These are phyloP conservation scores for Ganoderma boninense DNA, from an alignment of 1,284 basidiomycete genomes.

Conservation along the genomic window DNA sequence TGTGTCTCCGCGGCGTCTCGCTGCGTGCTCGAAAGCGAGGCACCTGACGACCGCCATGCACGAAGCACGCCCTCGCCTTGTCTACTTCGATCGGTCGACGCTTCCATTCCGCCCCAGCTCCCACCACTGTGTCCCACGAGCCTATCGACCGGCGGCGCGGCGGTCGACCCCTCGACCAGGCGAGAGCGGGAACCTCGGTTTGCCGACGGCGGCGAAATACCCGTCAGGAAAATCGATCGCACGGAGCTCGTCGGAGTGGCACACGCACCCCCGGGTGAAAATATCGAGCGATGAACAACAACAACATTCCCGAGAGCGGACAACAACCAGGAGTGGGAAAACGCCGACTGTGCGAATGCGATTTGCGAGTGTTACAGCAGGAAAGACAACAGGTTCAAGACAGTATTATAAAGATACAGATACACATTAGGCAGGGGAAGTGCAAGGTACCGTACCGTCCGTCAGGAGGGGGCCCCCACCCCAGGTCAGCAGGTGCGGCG, in stretches of 20 bases:
- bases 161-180: not conserved
- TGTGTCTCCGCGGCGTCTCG: not conserved
- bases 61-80: conserved; percentile 2
- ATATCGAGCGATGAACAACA: not conserved
- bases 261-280: not conserved
- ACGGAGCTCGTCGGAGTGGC: not conserved
- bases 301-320: not conserved
- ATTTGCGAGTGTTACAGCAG: not conserved
- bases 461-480: not conserved
- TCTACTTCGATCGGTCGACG: not conserved
- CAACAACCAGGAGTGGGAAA: not conserved
- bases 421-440: conserved; percentile 23
- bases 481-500: not conserved
- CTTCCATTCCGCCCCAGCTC: not conserved
- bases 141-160: conserved; percentile 3
- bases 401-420: conserved; percentile 25
- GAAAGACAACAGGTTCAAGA: not conserved
- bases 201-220: not conserved
- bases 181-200: not conserved
- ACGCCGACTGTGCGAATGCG: not conserved
- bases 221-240: not conserved
- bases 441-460: conserved; percentile 9
- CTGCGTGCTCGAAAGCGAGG: not conserved
- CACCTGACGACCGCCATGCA: conserved; percentile 1
- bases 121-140: not conserved